A percentile compares a stretch with the other conserved stretches of the same genome.
Conservation (phyloP, 805 yeast species). For the Wickerhamiella siamensis region DNA sequence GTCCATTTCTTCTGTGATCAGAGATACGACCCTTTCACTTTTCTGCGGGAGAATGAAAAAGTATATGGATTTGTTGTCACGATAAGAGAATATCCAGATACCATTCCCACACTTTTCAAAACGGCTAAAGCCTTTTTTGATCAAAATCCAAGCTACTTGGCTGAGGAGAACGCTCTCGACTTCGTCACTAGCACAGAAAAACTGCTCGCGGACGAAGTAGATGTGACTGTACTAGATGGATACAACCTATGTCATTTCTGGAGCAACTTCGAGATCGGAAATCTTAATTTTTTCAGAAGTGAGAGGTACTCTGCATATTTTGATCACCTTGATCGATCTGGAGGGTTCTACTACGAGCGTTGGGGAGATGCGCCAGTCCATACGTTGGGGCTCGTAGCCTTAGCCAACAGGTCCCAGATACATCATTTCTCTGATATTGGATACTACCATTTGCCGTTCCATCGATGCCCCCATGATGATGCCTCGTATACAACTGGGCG, state of each 20-base stretch:
- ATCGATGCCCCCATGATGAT: conserved; percentile 27
- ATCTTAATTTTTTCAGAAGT: conserved; percentile 57
- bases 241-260: conserved; percentile 80
- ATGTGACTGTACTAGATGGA: conserved; percentile 37
- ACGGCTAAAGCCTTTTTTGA: conserved; percentile 47
- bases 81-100: conserved; percentile 65
- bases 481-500: conserved; percentile 23
- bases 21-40: conserved; percentile 59
- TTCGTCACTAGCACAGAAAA: conserved; percentile 38
- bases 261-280: conserved; percentile 75
- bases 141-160: conserved; percentile 43
- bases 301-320: conserved; percentile 56
- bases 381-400: conserved; percentile 48
- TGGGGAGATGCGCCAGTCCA: conserved; percentile 97
- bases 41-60: conserved; percentile 61
- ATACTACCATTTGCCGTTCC: conserved; percentile 59
- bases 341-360: conserved; percentile 80
- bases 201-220: conserved; percentile 31
- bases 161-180: conserved; percentile 46
- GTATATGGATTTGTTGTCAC: conserved; percentile 81
- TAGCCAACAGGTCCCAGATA: conserved; percentile 45
- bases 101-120: conserved; percentile 78
- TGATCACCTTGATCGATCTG: conserved; percentile 49
- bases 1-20: conserved; percentile 75
- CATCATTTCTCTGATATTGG: conserved; percentile 76